Evolutionary conservation across 2,329 filamentous ascomycete species (phyloP).

Genomic region (Cucurbitaria berberidis): DNA sequence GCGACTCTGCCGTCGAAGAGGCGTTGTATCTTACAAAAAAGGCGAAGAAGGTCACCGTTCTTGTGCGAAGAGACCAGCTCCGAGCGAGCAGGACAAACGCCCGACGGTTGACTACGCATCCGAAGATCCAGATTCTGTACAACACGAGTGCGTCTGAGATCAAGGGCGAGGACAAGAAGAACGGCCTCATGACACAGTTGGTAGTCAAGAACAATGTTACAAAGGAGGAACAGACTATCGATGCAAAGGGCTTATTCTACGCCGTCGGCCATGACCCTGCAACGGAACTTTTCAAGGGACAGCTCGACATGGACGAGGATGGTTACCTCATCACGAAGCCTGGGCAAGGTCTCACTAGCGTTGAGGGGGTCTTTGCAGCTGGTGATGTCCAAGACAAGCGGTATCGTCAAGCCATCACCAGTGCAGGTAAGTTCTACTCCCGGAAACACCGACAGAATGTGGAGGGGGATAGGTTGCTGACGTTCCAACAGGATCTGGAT

Average conservation of each 20-base stretch:
- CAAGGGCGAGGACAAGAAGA: constrained; percentile 75
- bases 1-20: constrained; percentile 96
- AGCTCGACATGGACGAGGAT: constrained; percentile 86
- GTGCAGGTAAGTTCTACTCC: constrained; percentile 72
- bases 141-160: constrained; percentile 83
- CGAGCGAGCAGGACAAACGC: constrained; percentile 93
- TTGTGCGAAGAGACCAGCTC: constrained; percentile 86
- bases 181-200: constrained; percentile 85
- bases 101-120: constrained; percentile 77
- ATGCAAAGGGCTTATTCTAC: constrained; percentile 94
- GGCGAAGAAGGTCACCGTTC: constrained; percentile 89
- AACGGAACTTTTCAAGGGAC: constrained; percentile 85
- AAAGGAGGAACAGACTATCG: constrained; percentile 79
- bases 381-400: constrained; percentile 99
- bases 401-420: constrained; percentile 97
- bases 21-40: constrained; percentile 98
- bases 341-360: constrained; percentile 84
- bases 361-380: constrained; percentile 93
- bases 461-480: constrained; percentile 18
- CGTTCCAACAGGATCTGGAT: constrained; percentile 75
- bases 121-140: constrained; percentile 90
- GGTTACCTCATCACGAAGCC: constrained; percentile 90
- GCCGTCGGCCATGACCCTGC: constrained; percentile 97
- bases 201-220: constrained; percentile 79
- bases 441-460: neutral